phyloP scores from a whole-genome alignment of 768 basidiomycete species.

The Plicaturopsis crispa region DNA sequence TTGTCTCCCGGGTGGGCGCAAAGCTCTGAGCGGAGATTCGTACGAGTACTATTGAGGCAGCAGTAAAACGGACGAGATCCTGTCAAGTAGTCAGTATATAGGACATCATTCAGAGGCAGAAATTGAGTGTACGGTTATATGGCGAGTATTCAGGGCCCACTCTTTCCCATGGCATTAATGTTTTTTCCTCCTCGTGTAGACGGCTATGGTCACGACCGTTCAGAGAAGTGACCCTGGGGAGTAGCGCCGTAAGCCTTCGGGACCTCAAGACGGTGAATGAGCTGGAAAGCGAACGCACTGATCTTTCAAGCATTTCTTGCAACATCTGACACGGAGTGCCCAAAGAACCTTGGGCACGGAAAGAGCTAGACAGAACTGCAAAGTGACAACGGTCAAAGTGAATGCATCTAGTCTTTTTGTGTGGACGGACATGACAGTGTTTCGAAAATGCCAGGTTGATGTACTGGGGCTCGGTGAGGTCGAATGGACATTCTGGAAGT shows the following conservation, averaged over 20 bases:
- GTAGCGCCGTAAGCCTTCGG: background rate
- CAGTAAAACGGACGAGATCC: too few relatives aligned
- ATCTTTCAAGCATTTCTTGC: background rate
- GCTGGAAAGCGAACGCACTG: background rate
- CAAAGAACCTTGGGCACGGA: background rate
- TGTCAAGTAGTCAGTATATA: too few relatives aligned
- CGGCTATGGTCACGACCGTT: background rate
- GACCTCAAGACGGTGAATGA: background rate
- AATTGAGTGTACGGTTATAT: too few relatives aligned
- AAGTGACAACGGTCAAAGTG: background rate
- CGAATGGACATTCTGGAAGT: conserved; percentile 18
- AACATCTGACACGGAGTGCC: background rate
- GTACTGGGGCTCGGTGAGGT: conserved; percentile 19
- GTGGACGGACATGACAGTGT: conserved; percentile 20
- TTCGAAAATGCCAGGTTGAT: conserved; percentile 19
- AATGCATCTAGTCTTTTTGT: background rate
- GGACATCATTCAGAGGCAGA: too few relatives aligned
- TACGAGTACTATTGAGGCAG: too few relatives aligned
- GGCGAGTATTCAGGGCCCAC: too few relatives aligned
- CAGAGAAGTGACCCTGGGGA: background rate
- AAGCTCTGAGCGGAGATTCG: too few relatives aligned
- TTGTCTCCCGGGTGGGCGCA: too few relatives aligned
- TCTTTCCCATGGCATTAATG: background rate
- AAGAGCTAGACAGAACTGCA: background rate
- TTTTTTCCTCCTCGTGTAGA: background rate